Base-by-base conservation (phyloP, 192 early-diverging fungal genomes). In the Mortierella antarctica region DNA sequence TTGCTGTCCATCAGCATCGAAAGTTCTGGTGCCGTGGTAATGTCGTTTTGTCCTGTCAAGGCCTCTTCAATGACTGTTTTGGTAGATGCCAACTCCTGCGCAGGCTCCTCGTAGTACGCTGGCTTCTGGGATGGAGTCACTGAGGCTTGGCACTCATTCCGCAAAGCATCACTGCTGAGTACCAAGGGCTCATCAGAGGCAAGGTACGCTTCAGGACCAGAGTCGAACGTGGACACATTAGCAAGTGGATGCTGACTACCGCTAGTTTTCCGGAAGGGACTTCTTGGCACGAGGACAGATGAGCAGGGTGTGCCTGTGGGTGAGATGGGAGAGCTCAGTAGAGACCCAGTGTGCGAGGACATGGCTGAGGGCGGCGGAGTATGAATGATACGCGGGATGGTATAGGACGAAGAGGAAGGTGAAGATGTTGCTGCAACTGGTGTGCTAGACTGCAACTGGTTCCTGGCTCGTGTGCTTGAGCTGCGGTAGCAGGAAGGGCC, bases 161-260 rank as follows among this genome's bases (percentile, higher is more conserved):
- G 31, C 31, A 31, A 31, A 31, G 31, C 31, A 31, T 31, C 31
- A 3, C 31, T 31, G 31, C 31, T 31, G 31, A 31, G 31, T 31
- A 31, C 31, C 31, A 31, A 31, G 31, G 31, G 31, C 31, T 31
- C 31, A 3, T 31, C 31, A 31, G 31, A 31, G 31, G 31, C 31
- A 31, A 31, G 31, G 31, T 31, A 31, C 31, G 42, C 46, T 23
- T 61, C 65, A 10, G 14, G 57, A 50, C 67, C 64, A 17, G 69
- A 39, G 3, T 67, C 69, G 42, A 79, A 62, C 21, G 69, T 79
- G 10, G 76, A 79, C 6, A 79, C 76, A 1, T 39, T 67, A 4
- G 76, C 76, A 9, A 79, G 41, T 21, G 76, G 76, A 50, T 79
- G 76, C 18, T 66, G 76, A 0, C 55, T 18, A 15, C 54, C 62